phyloP scores from a whole-genome alignment of 116 monocot genomes.

The Phalaenopsis hybrid region DNA sequence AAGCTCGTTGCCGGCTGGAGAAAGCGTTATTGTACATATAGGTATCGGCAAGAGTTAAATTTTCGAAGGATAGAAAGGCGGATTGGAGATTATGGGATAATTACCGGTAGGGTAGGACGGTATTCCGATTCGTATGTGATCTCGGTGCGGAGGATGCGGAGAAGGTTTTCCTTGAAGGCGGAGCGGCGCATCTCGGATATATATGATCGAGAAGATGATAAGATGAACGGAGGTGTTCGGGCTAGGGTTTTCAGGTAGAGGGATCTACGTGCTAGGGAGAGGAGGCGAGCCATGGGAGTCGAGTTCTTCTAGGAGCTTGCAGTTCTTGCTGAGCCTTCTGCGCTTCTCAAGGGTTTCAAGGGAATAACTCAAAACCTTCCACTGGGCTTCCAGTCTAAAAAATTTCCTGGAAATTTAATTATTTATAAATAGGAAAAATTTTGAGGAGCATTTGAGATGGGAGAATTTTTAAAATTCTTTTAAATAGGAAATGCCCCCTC shows the following conservation, averaged over 20 bases:
- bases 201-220: constrained; percentile 8
- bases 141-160: constrained; percentile 78
- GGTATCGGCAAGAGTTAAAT: background rate
- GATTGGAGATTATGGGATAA: background rate
- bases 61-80: background rate
- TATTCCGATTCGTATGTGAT: constrained; percentile 48
- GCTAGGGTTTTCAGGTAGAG: constrained; percentile 14
- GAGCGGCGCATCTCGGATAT: constrained; percentile 74
- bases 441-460: no score
- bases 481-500: no score
- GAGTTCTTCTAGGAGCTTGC: no score
- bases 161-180: constrained; percentile 71
- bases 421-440: no score
- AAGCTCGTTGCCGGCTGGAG: constrained; percentile 17
- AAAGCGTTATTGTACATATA: background rate
- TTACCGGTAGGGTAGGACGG: constrained; percentile 29
- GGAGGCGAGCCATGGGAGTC: constrained; percentile 31
- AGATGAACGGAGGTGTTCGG: background rate
- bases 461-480: no score
- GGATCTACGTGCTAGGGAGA: constrained; percentile 21
- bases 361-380: no score
- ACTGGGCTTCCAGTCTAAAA: no score
- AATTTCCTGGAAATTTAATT: no score
- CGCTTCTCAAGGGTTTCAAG: no score
- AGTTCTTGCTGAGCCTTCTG: no score